Base-by-base conservation (phyloP, 148 eudicot species). In the Amaranthus palmeri region DNA sequence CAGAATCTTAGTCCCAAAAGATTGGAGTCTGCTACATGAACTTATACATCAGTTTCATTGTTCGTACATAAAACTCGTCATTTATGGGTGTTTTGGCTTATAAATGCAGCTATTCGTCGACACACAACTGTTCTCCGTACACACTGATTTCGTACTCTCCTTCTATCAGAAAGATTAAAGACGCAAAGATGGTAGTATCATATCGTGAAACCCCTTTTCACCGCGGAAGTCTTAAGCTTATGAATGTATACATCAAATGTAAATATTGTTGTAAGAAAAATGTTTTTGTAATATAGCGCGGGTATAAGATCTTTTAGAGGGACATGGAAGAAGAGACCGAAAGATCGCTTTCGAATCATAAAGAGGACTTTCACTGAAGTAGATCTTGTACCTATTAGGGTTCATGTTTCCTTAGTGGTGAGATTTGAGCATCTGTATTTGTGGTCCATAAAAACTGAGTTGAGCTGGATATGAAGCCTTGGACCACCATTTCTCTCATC, bases 41-140 rank as follows among this genome's bases (percentile, higher is more conserved):
- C 2, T 25, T 2, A 25, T 25, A 25, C 2, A 1, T 25, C 36
- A 25, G 36, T 25, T 25, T 25, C 36, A 25, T 0, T 25, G 36
- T 1, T 25, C 36, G 36, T 25, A 25, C 36, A 25, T 1, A 0
- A 2, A 25, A 25, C 36, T 25, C 36, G 54, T 53, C 46, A 48
- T 58, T 79, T 13, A 79, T 54, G 43, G 14, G 49, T 50, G 6
- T 2, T 36, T 52, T 41, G 60, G 40, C 63, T 59, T 40, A 41
- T 41, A 51, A 57, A 17, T 77, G 81, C 98, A 93, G 98, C 87
- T 80, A 45, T 93, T 93, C 51, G 76, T 87, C 77, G 92, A 91
- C 73, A 91, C 98, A 49, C 98, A 93, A 70, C 83, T 93, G 77
- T 93, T 93, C 85, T 91, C 97, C 65, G 98, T 91, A 75, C 98